Percentiles rank a stretch among this genome's conserved stretches.
Evolutionary conservation across 495 filamentous ascomycete species (phyloP).

Genomic region (Pseudoneurospora amorphoporcata): DNA sequence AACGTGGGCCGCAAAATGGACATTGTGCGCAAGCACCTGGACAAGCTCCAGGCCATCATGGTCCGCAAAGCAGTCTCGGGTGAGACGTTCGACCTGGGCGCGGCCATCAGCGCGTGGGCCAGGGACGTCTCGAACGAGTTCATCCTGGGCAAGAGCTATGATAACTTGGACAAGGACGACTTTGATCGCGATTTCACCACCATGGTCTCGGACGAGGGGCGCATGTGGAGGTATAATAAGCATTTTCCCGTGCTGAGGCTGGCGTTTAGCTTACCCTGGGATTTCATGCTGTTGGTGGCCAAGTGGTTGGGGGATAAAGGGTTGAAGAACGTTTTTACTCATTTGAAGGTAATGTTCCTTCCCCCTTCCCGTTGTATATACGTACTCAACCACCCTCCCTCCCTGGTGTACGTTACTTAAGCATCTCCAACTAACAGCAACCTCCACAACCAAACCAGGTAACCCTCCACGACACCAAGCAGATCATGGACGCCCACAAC

Average conservation of each 20-base stretch:
- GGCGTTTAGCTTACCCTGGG: slow-evolving; percentile 12
- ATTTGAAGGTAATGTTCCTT: slow-evolving; percentile 6
- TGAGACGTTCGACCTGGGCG: slow-evolving; percentile 20
- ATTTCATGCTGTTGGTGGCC: slow-evolving; percentile 11
- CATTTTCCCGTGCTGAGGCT: slow-evolving; percentile 17
- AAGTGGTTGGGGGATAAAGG: slow-evolving; percentile 12
- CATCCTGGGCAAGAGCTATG: slow-evolving; percentile 16
- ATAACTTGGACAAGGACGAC: slow-evolving; percentile 18
- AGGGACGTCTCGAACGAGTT: slow-evolving; percentile 18
- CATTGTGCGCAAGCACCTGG: slow-evolving; percentile 12
- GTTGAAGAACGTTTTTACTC: slow-evolving; percentile 15
- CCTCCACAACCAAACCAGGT: neutral
- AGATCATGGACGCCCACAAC: slow-evolving; percentile 4
- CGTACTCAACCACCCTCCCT: too few relatives aligned
- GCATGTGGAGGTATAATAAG: slow-evolving; percentile 21
- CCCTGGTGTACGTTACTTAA: too few relatives aligned
- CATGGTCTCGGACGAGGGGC: slow-evolving; percentile 5
- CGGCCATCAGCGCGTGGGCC: slow-evolving; percentile 20
- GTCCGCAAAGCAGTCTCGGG: neutral
- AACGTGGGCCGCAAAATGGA: slow-evolving; percentile 11
- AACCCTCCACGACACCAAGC: slow-evolving; percentile 5
- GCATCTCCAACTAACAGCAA: too few relatives aligned
- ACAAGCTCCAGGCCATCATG: slow-evolving; percentile 22
- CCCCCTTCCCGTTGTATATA: too few relatives aligned
- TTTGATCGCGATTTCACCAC: slow-evolving; percentile 12